These are phyloP conservation scores for Alloteropsis angusta DNA, from an alignment of 202 grass and related monocot species.

Conservation along the genomic window DNA sequence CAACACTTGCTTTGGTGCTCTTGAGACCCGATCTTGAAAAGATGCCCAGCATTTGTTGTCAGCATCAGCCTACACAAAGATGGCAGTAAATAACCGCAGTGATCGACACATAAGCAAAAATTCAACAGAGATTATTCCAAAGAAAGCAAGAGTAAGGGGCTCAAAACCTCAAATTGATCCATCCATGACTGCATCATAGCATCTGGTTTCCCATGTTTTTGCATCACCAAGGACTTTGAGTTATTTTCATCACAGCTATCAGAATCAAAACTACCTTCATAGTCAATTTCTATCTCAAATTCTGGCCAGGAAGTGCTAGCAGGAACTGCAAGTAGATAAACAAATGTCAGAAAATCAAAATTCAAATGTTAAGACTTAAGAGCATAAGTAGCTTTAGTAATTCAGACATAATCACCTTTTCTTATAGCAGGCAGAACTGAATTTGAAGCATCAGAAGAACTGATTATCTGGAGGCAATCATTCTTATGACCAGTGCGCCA, in stretches of 20 bases:
- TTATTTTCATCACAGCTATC: constrained; percentile 58
- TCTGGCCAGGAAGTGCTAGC: constrained; percentile 64
- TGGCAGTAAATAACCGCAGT: constrained; percentile 20
- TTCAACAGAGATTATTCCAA: neutral
- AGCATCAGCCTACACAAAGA: constrained; percentile 59
- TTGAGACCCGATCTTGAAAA: constrained; percentile 74
- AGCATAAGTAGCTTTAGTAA: constrained; percentile 5
- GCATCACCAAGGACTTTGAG: constrained; percentile 46
- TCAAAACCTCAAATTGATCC: constrained; percentile 85
- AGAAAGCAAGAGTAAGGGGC: neutral
- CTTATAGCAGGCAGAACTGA: constrained; percentile 16
- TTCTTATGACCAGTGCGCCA: constrained; percentile 78
- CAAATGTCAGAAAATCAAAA: neutral
- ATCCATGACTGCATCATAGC: constrained; percentile 56
- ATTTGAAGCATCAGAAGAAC: constrained; percentile 38
- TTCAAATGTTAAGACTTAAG: neutral
- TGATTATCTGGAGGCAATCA: constrained; percentile 51
- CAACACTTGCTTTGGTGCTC: constrained; percentile 66
- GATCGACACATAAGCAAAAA: neutral
- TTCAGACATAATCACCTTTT: constrained; percentile 38
- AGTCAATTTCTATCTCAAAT: constrained; percentile 68
- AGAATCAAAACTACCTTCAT: constrained; percentile 45
- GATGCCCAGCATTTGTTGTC: constrained; percentile 87
- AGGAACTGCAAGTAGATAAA: constrained; percentile 42
- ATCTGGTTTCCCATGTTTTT: constrained; percentile 50